Percentiles rank a stretch among this genome's conserved stretches.
These are phyloP conservation scores for Aegilops umbellulata DNA, from an alignment of 176 grass and related monocot genomes.

Conservation along the genomic window DNA sequence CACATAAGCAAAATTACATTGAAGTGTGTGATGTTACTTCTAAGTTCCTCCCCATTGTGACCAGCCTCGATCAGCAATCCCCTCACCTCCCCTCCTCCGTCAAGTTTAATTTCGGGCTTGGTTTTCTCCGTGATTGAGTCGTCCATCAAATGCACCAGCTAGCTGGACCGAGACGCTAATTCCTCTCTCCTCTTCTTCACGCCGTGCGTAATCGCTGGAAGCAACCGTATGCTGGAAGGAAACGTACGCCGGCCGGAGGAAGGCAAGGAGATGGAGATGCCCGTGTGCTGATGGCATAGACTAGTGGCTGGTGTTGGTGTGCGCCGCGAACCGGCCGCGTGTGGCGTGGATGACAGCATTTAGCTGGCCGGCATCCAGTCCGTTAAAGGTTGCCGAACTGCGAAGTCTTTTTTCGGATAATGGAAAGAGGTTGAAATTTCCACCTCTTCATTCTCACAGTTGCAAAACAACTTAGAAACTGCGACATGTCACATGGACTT, in stretches of 20 bases:
- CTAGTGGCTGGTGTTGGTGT: background rate
- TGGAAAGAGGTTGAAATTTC: too few species aligned
- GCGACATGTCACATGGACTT: background rate
- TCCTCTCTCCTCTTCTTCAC: too few species aligned
- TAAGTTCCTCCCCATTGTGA: too few species aligned
- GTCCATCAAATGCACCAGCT: background rate
- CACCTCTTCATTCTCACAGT: background rate
- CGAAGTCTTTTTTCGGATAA: background rate
- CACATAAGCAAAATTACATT: too few species aligned
- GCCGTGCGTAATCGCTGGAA: too few species aligned
- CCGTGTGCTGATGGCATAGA: background rate
- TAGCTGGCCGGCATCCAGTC: too few species aligned
- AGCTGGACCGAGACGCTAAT: background rate
- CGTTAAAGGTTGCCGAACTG: background rate
- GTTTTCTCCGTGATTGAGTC: background rate
- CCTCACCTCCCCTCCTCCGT: background rate
- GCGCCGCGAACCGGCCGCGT: background rate
- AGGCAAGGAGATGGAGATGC: background rate
- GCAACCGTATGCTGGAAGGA: too few species aligned
- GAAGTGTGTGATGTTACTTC: too few species aligned
- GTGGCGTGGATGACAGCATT: background rate
- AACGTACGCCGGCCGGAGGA: too few species aligned
- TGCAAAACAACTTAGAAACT: background rate
- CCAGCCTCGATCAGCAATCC: background rate
- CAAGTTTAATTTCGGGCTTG: background rate